phyloP scores from a whole-genome alignment of 768 basidiomycete species.

The Naganishia antarctica region DNA sequence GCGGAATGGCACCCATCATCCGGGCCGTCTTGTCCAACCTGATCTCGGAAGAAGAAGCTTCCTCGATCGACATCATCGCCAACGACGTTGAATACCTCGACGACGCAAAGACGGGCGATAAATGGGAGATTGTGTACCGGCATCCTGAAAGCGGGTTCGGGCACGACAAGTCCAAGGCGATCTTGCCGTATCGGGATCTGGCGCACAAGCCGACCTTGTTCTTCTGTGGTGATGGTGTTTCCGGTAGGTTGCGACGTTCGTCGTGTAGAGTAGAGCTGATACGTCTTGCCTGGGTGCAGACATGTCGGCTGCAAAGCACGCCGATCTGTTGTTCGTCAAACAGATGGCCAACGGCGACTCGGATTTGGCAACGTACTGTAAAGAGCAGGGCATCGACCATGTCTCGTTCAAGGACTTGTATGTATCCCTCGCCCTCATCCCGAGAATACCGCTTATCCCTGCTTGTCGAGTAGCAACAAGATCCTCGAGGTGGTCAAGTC shows the following conservation, averaged over 20 bases:
- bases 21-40: constrained; percentile 81
- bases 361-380: constrained; percentile 79
- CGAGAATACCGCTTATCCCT: neutral
- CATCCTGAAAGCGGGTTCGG: constrained; percentile 86
- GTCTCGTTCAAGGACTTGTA: constrained; percentile 66
- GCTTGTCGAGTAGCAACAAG: constrained; percentile 35
- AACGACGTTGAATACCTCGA: constrained; percentile 71
- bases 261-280: neutral
- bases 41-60: constrained; percentile 67
- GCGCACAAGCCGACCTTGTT: constrained; percentile 69
- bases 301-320: constrained; percentile 84
- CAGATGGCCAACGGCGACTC: constrained; percentile 56
- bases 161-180: constrained; percentile 94
- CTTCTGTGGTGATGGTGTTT: constrained; percentile 98
- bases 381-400: constrained; percentile 69
- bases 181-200: constrained; percentile 78
- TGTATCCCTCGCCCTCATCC: constrained; percentile 11
- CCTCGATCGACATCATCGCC: constrained; percentile 83
- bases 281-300: constrained; percentile 53
- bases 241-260: constrained; percentile 57
- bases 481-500: constrained; percentile 56
- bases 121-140: constrained; percentile 68
- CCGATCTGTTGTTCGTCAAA: constrained; percentile 94
- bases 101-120: constrained; percentile 61
- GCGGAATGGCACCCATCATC: constrained; percentile 91